phyloP scores from a whole-genome alignment of 2,329 filamentous ascomycete genomes.

The Magnaporthiopsis rhizophila region DNA sequence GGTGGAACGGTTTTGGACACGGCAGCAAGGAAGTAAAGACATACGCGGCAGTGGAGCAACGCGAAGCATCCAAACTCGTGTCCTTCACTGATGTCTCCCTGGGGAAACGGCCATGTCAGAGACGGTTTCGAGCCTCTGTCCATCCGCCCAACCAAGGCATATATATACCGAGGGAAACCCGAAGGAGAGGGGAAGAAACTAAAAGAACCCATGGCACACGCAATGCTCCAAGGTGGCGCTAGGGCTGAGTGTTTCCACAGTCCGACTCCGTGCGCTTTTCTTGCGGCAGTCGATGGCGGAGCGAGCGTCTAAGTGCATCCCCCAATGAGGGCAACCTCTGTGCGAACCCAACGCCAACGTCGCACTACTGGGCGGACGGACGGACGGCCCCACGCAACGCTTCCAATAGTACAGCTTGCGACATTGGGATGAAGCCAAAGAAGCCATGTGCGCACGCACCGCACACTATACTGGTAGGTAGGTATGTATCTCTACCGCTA shows the following conservation, averaged over 20 bases:
- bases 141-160: no score
- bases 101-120: no score
- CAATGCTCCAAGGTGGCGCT: background rate
- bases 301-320: background rate
- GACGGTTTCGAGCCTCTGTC: background rate
- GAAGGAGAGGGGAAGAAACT: no score
- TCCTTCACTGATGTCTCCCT: background rate
- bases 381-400: no score
- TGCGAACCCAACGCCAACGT: background rate
- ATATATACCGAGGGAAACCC: no score
- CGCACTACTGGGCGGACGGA: background rate
- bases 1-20: background rate
- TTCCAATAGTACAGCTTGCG: no score
- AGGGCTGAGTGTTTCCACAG: background rate
- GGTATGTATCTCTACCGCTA: no score
- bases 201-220: background rate
- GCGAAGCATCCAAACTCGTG: background rate
- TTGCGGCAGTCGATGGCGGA: no score
- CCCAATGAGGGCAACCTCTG: background rate
- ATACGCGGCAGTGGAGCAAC: no score
- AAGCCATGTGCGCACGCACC: no score
- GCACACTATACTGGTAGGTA: no score
- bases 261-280: background rate
- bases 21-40: background rate
- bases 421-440: no score